phyloP scores from a whole-genome alignment of 768 basidiomycete genomes.

The Phaeotremella fagi region DNA sequence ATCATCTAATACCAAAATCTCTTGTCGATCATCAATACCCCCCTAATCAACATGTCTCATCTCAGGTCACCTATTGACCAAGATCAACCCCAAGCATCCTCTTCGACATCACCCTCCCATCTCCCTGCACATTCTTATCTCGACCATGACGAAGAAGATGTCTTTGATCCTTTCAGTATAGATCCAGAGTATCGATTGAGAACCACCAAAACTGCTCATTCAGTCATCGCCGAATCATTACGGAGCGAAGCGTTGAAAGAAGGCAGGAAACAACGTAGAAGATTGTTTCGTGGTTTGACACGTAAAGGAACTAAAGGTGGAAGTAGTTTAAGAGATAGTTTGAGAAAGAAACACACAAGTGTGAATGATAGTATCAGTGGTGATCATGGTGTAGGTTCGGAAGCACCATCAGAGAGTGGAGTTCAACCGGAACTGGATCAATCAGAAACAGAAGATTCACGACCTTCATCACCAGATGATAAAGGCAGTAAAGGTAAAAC shows the following conservation, averaged over 20 bases:
- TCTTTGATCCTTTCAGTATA: slow-evolving; percentile 32
- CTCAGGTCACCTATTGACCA: not conserved
- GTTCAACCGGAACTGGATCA: not conserved
- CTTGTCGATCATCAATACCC: no score
- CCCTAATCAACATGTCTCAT: not conserved
- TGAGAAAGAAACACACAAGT: not conserved
- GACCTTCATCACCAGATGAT: slow-evolving; percentile 47
- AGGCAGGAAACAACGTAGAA: slow-evolving; percentile 47
- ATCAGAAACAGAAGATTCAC: not conserved
- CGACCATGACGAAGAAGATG: slow-evolving; percentile 26
- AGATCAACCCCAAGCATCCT: slow-evolving; percentile 5
- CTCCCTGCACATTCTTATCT: slow-evolving; percentile 10
- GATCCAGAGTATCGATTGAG: slow-evolving; percentile 83
- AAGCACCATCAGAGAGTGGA: slow-evolving; percentile 3
- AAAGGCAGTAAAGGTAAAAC: slow-evolving; percentile 13
- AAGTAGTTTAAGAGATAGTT: not conserved
- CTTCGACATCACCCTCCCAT: slow-evolving; percentile 2
- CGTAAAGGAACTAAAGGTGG: slow-evolving; percentile 13
- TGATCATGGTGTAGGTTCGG: not conserved
- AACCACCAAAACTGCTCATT: slow-evolving; percentile 88
- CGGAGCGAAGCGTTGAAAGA: slow-evolving; percentile 60
- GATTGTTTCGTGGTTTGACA: slow-evolving; percentile 28
- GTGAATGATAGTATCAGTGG: not conserved
- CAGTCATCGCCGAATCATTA: slow-evolving; percentile 80
- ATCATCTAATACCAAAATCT: no score